A percentile compares a stretch with the other conserved stretches of the same genome.
Conservation (phyloP, 2,329 filamentous ascomycete genomes). For the Neoarthrinium moseri region DNA sequence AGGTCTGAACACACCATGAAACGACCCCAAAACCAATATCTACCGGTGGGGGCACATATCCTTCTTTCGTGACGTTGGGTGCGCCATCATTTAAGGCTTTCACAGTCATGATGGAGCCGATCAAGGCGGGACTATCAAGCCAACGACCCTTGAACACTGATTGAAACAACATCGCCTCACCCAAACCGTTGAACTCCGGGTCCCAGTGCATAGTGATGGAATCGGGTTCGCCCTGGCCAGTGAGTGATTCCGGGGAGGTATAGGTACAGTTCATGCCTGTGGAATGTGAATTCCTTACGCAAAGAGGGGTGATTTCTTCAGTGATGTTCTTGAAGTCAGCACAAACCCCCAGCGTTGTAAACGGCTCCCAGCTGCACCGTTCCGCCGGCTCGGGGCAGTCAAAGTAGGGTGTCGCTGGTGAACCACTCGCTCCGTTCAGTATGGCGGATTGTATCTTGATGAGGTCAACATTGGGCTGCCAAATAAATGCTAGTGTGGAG, state of each 20-base stretch:
- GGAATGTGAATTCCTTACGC: background rate
- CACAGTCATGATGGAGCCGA: slow-evolving; percentile 14
- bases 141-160: slow-evolving; percentile 6
- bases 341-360: slow-evolving; percentile 15
- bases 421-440: slow-evolving; percentile 10
- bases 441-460: slow-evolving; percentile 10
- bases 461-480: slow-evolving; percentile 11
- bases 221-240: background rate
- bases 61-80: background rate
- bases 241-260: slow-evolving; percentile 9
- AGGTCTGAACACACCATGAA: slow-evolving; percentile 13
- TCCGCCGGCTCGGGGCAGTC: slow-evolving; percentile 11
- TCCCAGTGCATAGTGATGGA: slow-evolving; percentile 11
- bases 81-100: slow-evolving; percentile 4
- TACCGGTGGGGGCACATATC: slow-evolving; percentile 7
- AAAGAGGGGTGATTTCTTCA: slow-evolving; percentile 2
- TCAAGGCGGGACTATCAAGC: background rate
- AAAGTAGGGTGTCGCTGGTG: slow-evolving; percentile 13
- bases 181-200: background rate
- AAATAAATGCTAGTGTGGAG: background rate
- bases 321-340: slow-evolving; percentile 10
- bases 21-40: slow-evolving; percentile 12
- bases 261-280: slow-evolving; percentile 12
- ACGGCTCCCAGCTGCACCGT: slow-evolving; percentile 11
- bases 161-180: slow-evolving; percentile 11